Conservation (phyloP, 257 asterid species). For the Datura wrightii region DNA sequence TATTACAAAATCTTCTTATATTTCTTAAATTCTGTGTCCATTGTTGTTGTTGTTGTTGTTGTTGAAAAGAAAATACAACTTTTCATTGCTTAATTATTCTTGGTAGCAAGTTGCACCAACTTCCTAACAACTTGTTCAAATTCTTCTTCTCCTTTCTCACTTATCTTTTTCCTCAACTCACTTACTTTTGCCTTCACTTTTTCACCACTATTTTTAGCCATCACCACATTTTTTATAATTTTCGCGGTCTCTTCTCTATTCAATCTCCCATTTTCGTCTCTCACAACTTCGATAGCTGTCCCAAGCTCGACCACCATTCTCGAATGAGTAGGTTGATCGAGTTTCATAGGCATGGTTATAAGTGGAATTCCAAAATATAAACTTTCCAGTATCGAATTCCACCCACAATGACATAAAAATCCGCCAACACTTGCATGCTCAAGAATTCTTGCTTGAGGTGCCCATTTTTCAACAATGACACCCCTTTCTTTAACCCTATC, state of each 20-base stretch:
- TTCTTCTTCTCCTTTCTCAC: constrained; percentile 39
- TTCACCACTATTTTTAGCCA: constrained; percentile 34
- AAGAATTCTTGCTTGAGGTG: constrained; percentile 47
- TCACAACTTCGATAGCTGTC: constrained; percentile 37
- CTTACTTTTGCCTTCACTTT: constrained; percentile 37
- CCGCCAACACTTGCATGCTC: constrained; percentile 43
- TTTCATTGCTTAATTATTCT: constrained; percentile 36
- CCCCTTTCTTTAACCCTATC: constrained; percentile 45
- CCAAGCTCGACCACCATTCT: constrained; percentile 38
- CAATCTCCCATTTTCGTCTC: constrained; percentile 30
- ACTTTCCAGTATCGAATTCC: constrained; percentile 47
- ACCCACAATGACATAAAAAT: constrained; percentile 55
- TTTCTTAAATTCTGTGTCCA: too few species aligned
- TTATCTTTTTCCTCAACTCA: constrained; percentile 40
- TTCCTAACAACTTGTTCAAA: constrained; percentile 33
- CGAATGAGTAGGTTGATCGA: constrained; percentile 38
- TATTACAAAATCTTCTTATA: too few species aligned
- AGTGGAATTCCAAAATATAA: constrained; percentile 47
- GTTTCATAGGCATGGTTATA: constrained; percentile 46
- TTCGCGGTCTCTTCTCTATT: constrained; percentile 39
- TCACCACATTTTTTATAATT: constrained; percentile 33
- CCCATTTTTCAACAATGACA: constrained; percentile 47
- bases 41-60: too few species aligned
- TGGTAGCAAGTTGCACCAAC: constrained; percentile 36
- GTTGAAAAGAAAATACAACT: too few species aligned